Percentiles rank a stretch among this genome's conserved stretches.
Evolutionary conservation across 805 yeast species (phyloP).

Genomic region (Peterozyma toletana): DNA sequence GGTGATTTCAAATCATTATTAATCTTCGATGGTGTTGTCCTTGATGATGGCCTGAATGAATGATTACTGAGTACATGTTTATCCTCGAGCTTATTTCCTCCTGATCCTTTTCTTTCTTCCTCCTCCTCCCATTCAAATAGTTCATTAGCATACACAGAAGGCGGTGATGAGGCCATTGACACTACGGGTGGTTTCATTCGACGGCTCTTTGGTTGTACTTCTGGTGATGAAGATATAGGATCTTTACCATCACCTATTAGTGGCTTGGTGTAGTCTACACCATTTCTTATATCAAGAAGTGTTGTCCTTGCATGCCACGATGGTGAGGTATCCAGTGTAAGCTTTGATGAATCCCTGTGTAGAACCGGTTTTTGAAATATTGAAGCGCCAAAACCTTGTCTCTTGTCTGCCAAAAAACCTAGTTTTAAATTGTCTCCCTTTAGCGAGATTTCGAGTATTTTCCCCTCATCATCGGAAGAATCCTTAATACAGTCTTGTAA

Average conservation of each 20-base stretch:
- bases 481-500: too few relatives aligned
- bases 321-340: background rate
- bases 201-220: background rate
- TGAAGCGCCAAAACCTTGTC: constrained; percentile 1
- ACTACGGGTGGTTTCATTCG: background rate
- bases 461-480: too few relatives aligned
- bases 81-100: background rate
- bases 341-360: background rate
- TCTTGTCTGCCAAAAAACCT: background rate
- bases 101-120: background rate
- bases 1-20: background rate
- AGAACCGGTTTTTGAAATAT: constrained; percentile 1
- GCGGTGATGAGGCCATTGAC: background rate
- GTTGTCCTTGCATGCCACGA: background rate
- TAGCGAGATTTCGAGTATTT: too few relatives aligned
- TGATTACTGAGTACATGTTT: background rate
- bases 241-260: background rate
- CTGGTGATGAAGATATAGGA: background rate
- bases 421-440: too few relatives aligned
- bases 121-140: too few relatives aligned
- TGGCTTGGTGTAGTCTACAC: too few relatives aligned
- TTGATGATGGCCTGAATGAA: background rate
- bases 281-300: background rate
- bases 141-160: background rate
- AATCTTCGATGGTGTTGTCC: background rate